phyloP scores from a whole-genome alignment of 345 rosid genomes.

The Camelina sativa region DNA sequence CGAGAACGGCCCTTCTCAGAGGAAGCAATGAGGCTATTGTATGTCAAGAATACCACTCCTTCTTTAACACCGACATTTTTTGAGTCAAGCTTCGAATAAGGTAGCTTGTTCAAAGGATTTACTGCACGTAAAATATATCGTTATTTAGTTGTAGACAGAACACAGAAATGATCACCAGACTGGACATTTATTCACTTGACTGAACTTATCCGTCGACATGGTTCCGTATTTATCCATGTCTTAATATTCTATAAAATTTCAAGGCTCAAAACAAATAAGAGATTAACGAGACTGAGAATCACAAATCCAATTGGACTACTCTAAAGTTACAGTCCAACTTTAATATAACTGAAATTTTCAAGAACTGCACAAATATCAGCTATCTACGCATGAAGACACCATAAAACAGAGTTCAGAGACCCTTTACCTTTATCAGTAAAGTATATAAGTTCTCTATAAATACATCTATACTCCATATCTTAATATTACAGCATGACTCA shows the following conservation, averaged over 20 bases:
- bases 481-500: slow-evolving; percentile 12
- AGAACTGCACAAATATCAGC: slow-evolving; percentile 37
- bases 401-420: slow-evolving; percentile 16
- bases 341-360: slow-evolving; percentile 17
- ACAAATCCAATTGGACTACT: slow-evolving; percentile 1
- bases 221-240: neutral
- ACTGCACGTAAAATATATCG: slow-evolving; percentile 58
- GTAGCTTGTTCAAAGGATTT: slow-evolving; percentile 95
- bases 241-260: neutral
- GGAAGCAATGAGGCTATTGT: slow-evolving; percentile 97
- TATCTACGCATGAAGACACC: slow-evolving; percentile 28
- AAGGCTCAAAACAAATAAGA: neutral
- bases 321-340: neutral
- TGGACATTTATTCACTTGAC: slow-evolving; percentile 29
- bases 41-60: slow-evolving; percentile 94
- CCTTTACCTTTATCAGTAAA: slow-evolving; percentile 26
- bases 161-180: slow-evolving; percentile 18
- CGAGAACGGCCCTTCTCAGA: slow-evolving; percentile 99
- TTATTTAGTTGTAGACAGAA: slow-evolving; percentile 26
- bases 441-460: neutral
- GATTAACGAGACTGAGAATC: slow-evolving; percentile 20
- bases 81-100: slow-evolving; percentile 97
- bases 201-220: slow-evolving; percentile 18
- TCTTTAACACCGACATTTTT: slow-evolving; percentile 86
- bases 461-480: slow-evolving; percentile 15